phyloP scores from a whole-genome alignment of 164 flowering plant genomes.

The Magnolia sinica region DNA sequence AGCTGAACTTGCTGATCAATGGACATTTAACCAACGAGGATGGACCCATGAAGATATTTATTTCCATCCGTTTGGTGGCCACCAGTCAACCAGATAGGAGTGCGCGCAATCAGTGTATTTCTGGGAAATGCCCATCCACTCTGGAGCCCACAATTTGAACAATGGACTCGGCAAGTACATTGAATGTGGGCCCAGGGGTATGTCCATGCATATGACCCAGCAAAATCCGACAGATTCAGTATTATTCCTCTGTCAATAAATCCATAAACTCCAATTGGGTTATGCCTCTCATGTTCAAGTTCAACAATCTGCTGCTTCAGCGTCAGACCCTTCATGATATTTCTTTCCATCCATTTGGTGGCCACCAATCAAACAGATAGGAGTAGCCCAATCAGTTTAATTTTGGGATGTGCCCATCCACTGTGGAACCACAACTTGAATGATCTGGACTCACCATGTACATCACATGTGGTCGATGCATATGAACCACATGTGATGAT shows the following conservation, averaged over 20 bases:
- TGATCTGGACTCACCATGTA: too few relatives aligned
- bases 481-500: too few relatives aligned
- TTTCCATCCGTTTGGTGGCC: not conserved
- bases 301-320: conserved; percentile 15
- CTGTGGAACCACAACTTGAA: not conserved
- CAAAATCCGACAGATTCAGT: too few relatives aligned
- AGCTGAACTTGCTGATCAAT: too few relatives aligned
- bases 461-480: too few relatives aligned
- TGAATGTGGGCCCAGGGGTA: too few relatives aligned
- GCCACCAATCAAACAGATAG: not conserved
- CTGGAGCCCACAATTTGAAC: not conserved
- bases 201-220: too few relatives aligned
- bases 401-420: not conserved
- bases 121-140: not conserved
- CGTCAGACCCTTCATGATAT: not conserved
- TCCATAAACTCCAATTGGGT: too few relatives aligned
- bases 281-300: conserved; percentile 18
- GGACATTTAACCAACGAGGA: too few relatives aligned
- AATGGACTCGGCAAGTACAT: too few relatives aligned
- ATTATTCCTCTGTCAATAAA: too few relatives aligned
- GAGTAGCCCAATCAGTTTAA: not conserved
- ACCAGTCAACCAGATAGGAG: not conserved
- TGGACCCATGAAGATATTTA: not conserved
- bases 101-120: not conserved
- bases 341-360: not conserved